Conservation (phyloP, 2,329 filamentous ascomycete genomes). For the Phoma sp. region DNA sequence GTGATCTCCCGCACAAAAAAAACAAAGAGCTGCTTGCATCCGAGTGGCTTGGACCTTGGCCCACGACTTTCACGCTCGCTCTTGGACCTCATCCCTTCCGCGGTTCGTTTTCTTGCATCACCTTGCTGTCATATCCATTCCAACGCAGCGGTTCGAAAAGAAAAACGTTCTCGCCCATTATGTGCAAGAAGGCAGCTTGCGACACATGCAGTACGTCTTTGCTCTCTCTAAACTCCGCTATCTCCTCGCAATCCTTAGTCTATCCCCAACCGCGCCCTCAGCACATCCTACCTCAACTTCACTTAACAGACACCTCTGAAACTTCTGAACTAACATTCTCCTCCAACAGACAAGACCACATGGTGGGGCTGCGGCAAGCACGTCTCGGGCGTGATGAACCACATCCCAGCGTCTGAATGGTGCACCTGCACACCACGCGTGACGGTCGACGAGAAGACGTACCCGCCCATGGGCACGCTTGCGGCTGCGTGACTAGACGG, state of each 20-base stretch:
- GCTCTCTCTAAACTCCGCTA: slow-evolving; percentile 3
- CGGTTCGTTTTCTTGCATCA: background rate
- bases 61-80: background rate
- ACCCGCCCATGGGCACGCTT: slow-evolving; percentile 66
- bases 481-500: slow-evolving; percentile 34
- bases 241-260: background rate
- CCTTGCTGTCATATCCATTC: background rate
- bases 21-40: slow-evolving; percentile 7
- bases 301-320: background rate
- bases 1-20: slow-evolving; percentile 7
- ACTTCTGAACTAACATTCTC: background rate
- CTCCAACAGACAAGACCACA: slow-evolving; percentile 57
- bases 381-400: slow-evolving; percentile 66
- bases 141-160: background rate
- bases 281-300: background rate
- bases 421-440: slow-evolving; percentile 71
- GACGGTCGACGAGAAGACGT: slow-evolving; percentile 64
- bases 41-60: slow-evolving; percentile 9
- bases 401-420: slow-evolving; percentile 62
- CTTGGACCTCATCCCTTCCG: background rate
- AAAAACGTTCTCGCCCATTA: slow-evolving; percentile 39
- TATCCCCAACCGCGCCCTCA: background rate
- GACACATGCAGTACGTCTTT: slow-evolving; percentile 64
- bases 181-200: slow-evolving; percentile 71
- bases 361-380: slow-evolving; percentile 72